Evolutionary conservation across 805 yeast genomes (phyloP).

Genomic region (Candida piceae): DNA sequence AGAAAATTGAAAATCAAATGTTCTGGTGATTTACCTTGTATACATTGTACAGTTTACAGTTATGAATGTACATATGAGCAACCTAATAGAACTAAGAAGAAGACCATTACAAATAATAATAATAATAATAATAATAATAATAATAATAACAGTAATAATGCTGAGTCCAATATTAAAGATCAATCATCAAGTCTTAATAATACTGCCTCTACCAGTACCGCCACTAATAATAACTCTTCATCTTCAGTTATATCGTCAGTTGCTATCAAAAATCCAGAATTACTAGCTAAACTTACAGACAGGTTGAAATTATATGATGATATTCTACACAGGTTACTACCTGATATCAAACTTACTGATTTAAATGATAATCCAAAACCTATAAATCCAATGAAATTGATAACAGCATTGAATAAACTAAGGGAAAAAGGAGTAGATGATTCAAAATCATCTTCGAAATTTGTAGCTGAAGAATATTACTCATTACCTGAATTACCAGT

Average conservation of each 20-base stretch:
- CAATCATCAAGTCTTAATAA: too few species aligned
- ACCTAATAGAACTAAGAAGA: conserved; percentile 43
- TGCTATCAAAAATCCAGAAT: conserved; percentile 16
- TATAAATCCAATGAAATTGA: conserved; percentile 29
- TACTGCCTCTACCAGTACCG: too few species aligned
- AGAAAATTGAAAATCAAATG: conserved; percentile 48
- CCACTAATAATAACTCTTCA: conserved; percentile 6
- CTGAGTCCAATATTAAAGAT: too few species aligned
- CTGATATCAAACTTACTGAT: conserved; percentile 29
- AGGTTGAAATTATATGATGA: conserved; percentile 30
- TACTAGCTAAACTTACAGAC: conserved; percentile 28
- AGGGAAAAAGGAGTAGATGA: conserved; percentile 19
- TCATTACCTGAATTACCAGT: conserved; percentile 29
- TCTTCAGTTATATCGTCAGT: conserved; percentile 12
- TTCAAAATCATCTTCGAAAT: conserved; percentile 14
- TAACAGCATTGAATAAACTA: conserved; percentile 26
- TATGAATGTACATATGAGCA: conserved; percentile 83
- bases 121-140: neutral
- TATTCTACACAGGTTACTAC: conserved; percentile 26
- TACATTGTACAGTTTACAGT: conserved; percentile 74
- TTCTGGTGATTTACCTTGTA: conserved; percentile 46
- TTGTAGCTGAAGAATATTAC: conserved; percentile 24
- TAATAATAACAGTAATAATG: too few species aligned
- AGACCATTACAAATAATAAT: conserved; percentile 4
- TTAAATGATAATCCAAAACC: conserved; percentile 28